These are phyloP conservation scores for Xylaria grammica DNA, from an alignment of 495 filamentous ascomycete genomes.

Conservation along the genomic window DNA sequence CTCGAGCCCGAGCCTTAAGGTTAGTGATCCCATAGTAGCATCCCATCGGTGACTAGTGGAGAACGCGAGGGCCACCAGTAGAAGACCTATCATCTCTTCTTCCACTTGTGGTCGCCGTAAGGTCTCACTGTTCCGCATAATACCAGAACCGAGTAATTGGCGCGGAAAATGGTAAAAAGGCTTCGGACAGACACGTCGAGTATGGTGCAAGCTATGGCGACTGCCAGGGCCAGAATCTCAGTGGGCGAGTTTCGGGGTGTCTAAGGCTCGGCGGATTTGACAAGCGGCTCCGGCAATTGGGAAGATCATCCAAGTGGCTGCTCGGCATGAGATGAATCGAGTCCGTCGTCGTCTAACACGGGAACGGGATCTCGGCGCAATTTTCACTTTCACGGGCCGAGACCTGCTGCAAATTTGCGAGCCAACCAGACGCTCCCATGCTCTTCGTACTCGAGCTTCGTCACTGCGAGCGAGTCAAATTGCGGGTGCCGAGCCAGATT, in stretches of 20 bases:
- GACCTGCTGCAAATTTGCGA: conserved; percentile 65
- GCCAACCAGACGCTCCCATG: conserved; percentile 78
- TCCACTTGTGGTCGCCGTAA: neutral
- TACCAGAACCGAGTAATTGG: too few relatives aligned
- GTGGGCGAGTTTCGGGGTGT: too few relatives aligned
- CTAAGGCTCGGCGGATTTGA: too few relatives aligned
- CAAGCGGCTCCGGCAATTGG: too few relatives aligned
- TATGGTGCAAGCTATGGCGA: neutral
- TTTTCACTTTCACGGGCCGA: conserved; percentile 16
- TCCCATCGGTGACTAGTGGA: neutral
- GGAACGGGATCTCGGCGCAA: conserved; percentile 55
- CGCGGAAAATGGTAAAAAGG: too few relatives aligned
- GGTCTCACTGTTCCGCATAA: neutral
- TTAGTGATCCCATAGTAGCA: neutral
- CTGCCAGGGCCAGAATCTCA: neutral
- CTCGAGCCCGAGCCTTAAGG: neutral
- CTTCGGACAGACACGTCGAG: neutral
- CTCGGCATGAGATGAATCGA: neutral
- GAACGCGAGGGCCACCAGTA: neutral
- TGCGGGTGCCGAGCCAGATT: conserved; percentile 72
- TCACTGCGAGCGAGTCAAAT: conserved; percentile 69
- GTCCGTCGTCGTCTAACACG: conserved; percentile 23
- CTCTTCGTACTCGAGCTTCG: conserved; percentile 89
- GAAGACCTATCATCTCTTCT: neutral
- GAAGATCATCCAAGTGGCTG: neutral